Conservation (phyloP, 202 grass and related monocot genomes). For the Musa balbisiana region DNA sequence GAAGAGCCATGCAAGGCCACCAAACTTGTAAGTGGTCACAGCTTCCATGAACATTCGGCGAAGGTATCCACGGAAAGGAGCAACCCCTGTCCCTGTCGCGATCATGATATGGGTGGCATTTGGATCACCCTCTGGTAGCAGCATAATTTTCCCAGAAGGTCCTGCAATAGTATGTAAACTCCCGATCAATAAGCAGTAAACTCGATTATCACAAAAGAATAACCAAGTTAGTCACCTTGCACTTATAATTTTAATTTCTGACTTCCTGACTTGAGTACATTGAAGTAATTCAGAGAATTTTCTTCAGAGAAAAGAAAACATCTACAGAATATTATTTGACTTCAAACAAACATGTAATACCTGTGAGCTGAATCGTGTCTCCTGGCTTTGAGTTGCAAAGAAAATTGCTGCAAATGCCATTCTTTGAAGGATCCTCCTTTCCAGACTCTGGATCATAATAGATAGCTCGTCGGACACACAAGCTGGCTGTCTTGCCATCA, state of each 20-base stretch:
- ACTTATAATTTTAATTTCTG: background rate
- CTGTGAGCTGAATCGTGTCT: slow-evolving; percentile 75
- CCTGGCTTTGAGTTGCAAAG: slow-evolving; percentile 80
- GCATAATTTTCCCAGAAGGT: slow-evolving; percentile 91
- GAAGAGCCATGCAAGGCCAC: slow-evolving; percentile 86
- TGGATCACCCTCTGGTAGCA: slow-evolving; percentile 75
- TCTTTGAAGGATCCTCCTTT: slow-evolving; percentile 83
- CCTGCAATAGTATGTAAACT: slow-evolving; percentile 41
- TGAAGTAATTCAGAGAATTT: background rate
- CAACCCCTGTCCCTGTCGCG: slow-evolving; percentile 78
- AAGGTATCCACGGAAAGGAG: slow-evolving; percentile 79
- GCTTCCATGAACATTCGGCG: slow-evolving; percentile 97
- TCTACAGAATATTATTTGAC: background rate
- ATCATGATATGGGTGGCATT: slow-evolving; percentile 96
- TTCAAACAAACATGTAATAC: slow-evolving; percentile 25
- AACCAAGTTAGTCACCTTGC: background rate
- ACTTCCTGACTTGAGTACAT: background rate
- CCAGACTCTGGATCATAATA: slow-evolving; percentile 90
- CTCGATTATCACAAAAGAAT: background rate
- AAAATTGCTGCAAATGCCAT: slow-evolving; percentile 89
- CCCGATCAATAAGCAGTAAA: background rate
- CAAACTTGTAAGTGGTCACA: slow-evolving; percentile 60
- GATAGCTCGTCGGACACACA: slow-evolving; percentile 80
- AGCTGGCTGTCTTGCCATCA: slow-evolving; percentile 70
- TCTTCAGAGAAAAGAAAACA: background rate